phyloP scores from a whole-genome alignment of 108 stramenopile genomes.

The Cyclotella choctawhatcheeana region DNA sequence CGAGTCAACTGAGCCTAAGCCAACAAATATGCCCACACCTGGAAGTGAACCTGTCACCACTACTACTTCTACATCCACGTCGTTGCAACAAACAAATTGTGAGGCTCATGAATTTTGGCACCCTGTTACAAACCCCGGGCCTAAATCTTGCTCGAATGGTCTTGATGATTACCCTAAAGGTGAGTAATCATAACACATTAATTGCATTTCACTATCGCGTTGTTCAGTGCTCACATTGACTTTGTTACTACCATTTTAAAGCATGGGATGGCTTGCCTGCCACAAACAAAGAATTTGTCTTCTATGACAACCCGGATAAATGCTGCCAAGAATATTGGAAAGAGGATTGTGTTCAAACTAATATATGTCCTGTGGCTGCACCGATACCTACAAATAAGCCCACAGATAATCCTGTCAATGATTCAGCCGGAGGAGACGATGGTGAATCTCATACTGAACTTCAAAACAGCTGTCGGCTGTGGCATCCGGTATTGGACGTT shows the following conservation, averaged over 20 bases:
- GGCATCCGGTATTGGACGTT: background rate
- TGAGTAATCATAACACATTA: background rate
- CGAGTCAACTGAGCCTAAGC: too few relatives aligned
- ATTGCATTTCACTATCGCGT: background rate
- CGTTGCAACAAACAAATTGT: background rate
- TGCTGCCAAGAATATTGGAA: conserved; percentile 7
- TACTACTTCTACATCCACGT: too few relatives aligned
- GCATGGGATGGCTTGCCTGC: background rate
- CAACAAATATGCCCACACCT: too few relatives aligned
- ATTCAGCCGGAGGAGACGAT: background rate
- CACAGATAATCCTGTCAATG: background rate
- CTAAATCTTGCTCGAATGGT: background rate
- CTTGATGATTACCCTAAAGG: background rate
- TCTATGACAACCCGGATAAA: background rate
- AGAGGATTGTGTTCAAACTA: background rate
- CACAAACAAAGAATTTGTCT: background rate
- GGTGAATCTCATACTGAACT: background rate
- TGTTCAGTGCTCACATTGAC: background rate
- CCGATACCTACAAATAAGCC: too few relatives aligned
- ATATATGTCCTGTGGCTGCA: too few relatives aligned
- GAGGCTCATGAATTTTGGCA: background rate
- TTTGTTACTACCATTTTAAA: background rate
- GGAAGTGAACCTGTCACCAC: too few relatives aligned
- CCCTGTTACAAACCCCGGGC: background rate
- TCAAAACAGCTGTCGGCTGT: background rate